Evolutionary conservation across 495 filamentous ascomycete species (phyloP).

Genomic region (Cairneyella variabilis): DNA sequence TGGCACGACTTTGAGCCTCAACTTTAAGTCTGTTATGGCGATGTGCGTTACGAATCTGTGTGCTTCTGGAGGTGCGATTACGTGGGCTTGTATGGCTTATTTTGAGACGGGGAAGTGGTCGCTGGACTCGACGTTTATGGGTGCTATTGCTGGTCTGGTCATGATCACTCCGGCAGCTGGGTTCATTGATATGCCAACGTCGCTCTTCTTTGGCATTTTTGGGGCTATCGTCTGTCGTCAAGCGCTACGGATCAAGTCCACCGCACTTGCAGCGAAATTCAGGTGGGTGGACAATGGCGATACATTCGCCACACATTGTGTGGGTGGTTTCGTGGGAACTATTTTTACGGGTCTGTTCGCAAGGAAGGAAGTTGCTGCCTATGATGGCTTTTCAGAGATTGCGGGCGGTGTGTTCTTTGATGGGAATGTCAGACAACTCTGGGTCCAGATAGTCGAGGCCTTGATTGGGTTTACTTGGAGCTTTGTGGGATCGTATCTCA

Average conservation of each 20-base stretch:
- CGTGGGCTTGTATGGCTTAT: constrained; percentile 45
- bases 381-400: constrained; percentile 66
- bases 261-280: constrained; percentile 49
- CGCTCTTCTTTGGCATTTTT: constrained; percentile 41
- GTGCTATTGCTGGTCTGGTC: constrained; percentile 46
- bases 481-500: constrained; percentile 77
- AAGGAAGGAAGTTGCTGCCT: constrained; percentile 45
- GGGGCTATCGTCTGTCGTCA: constrained; percentile 42
- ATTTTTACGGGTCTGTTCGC: constrained; percentile 89
- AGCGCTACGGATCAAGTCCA: constrained; percentile 45
- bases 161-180: constrained; percentile 47
- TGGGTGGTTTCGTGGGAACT: constrained; percentile 87
- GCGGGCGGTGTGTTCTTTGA: constrained; percentile 84
- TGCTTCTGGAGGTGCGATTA: constrained; percentile 41
- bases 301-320: constrained; percentile 86
- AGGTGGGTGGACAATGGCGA: constrained; percentile 85
- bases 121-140: constrained; percentile 45
- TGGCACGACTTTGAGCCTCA: constrained; percentile 38
- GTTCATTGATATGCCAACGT: constrained; percentile 33
- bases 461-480: constrained; percentile 79
- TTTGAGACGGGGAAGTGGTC: constrained; percentile 43
- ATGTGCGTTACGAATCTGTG: constrained; percentile 46
- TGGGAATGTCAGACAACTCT: constrained; percentile 80
- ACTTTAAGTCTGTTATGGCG: constrained; percentile 35
- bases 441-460: constrained; percentile 82